Evolutionary conservation across 2,329 filamentous ascomycete species (phyloP).

Genomic region (Colletotrichum simmondsii): DNA sequence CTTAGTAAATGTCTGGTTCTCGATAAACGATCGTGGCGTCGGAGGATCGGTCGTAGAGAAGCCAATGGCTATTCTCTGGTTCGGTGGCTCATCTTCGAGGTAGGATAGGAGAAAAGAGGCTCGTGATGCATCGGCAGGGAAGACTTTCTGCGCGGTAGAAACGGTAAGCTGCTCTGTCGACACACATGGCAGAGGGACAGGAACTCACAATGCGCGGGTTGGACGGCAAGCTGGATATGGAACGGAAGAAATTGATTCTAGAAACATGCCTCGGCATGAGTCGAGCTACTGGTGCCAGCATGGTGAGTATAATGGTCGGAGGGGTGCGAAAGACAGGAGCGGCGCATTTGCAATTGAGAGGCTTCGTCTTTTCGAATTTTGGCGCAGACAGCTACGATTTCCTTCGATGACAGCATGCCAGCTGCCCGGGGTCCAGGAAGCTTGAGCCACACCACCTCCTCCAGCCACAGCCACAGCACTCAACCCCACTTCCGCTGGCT

Average conservation of each 20-base stretch:
- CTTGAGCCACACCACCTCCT: constrained; percentile 1
- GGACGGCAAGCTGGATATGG: constrained; percentile 58
- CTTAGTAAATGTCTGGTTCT: constrained; percentile 68
- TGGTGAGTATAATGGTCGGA: constrained; percentile 31
- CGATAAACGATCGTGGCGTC: constrained; percentile 67
- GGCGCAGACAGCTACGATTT: constrained; percentile 4
- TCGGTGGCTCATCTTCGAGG: constrained; percentile 68
- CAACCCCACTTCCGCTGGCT: neutral
- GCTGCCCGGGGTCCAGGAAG: neutral
- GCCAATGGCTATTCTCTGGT: constrained; percentile 65
- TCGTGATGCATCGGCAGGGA: constrained; percentile 57
- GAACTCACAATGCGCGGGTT: constrained; percentile 66
- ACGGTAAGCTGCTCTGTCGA: constrained; percentile 28
- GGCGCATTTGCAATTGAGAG: neutral
- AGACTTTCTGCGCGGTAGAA: constrained; percentile 61
- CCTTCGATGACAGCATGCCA: constrained; percentile 14
- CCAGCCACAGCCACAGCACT: neutral
- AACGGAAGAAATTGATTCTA: constrained; percentile 39
- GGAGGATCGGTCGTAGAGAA: constrained; percentile 68
- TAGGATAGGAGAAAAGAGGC: constrained; percentile 67
- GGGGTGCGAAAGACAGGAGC: neutral
- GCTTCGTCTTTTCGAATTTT: constrained; percentile 5
- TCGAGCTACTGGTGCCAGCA: constrained; percentile 45
- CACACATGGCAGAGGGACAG: neutral
- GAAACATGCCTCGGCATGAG: constrained; percentile 32